Percentiles rank a stretch among this genome's conserved stretches.
phyloP scores from a whole-genome alignment of 805 yeast genomes.

The Saturnispora bothae region DNA sequence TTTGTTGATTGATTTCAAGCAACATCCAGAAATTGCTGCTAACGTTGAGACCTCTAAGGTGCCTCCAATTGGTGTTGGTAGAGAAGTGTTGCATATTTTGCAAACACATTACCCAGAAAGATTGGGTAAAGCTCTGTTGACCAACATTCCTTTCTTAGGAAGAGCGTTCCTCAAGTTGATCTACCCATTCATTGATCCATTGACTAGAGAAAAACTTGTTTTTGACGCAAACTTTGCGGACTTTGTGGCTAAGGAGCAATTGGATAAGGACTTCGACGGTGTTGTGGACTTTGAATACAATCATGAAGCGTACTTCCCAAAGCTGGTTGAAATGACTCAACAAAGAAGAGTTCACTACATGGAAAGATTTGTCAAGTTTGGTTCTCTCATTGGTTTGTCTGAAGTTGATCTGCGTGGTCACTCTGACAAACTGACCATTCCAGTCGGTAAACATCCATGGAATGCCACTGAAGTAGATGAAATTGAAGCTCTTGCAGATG shows the following conservation, averaged over 20 bases:
- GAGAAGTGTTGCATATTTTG: constrained; percentile 83
- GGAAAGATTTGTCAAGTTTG: constrained; percentile 60
- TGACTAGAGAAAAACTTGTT: constrained; percentile 87
- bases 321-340: constrained; percentile 49
- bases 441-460: constrained; percentile 25
- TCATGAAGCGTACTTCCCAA: constrained; percentile 74
- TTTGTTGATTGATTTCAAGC: constrained; percentile 82
- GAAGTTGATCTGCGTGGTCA: constrained; percentile 64
- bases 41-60: constrained; percentile 53
- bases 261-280: constrained; percentile 83
- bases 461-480: constrained; percentile 6
- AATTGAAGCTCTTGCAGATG: too few species aligned
- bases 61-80: constrained; percentile 83
- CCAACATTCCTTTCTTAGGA: constrained; percentile 89
- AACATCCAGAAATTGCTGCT: constrained; percentile 46
- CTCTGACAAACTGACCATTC: constrained; percentile 17
- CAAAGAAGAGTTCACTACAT: constrained; percentile 53
- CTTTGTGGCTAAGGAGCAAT: constrained; percentile 71
- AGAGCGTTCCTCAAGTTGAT: constrained; percentile 87
- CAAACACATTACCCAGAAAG: constrained; percentile 98
- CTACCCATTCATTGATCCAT: constrained; percentile 92
- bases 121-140: constrained; percentile 81
- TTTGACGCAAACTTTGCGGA: constrained; percentile 81
- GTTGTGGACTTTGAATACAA: constrained; percentile 70
- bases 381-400: constrained; percentile 65